These are phyloP conservation scores for Lycium ferocissimum DNA, from an alignment of 257 asterid genomes.

Conservation along the genomic window DNA sequence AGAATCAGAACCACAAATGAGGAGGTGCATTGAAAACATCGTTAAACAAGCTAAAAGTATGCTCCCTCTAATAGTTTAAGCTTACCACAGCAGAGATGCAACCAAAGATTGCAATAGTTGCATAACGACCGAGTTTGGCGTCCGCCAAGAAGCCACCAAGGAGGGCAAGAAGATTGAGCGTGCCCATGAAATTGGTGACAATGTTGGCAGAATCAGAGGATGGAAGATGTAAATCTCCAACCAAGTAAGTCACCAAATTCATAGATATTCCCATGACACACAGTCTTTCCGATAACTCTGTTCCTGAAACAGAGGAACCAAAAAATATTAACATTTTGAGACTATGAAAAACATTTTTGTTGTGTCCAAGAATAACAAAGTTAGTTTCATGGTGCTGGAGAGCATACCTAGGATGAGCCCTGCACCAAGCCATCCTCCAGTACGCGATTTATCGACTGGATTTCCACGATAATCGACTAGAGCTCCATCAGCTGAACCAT, in stretches of 20 bases:
- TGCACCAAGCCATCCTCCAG: slow-evolving; percentile 93
- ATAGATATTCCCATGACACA: slow-evolving; percentile 90
- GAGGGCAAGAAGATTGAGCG: slow-evolving; percentile 81
- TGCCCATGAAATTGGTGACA: slow-evolving; percentile 90
- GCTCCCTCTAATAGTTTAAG: background rate
- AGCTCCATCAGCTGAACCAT: slow-evolving; percentile 46
- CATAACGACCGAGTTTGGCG: slow-evolving; percentile 85
- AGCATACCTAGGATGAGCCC: slow-evolving; percentile 77
- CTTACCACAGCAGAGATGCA: slow-evolving; percentile 71
- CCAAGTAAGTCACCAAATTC: slow-evolving; percentile 84
- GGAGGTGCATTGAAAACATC: background rate
- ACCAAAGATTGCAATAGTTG: slow-evolving; percentile 74
- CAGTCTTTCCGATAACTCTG: slow-evolving; percentile 85
- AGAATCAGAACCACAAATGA: background rate
- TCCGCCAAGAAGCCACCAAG: slow-evolving; percentile 89
- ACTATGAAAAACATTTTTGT: background rate
- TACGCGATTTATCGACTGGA: slow-evolving; percentile 74
- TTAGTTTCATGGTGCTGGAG: too few relatives aligned
- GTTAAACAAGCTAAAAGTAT: background rate
- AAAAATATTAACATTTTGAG: background rate
- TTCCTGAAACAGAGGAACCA: slow-evolving; percentile 44
- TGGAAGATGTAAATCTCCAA: slow-evolving; percentile 75
- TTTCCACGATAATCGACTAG: slow-evolving; percentile 74
- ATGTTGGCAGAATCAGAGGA: slow-evolving; percentile 75
- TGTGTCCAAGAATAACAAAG: background rate